Percentiles rank a stretch among this genome's conserved stretches.
These are phyloP conservation scores for Podila epicladia DNA, from an alignment of 192 early-diverging fungal genomes.

Conservation along the genomic window DNA sequence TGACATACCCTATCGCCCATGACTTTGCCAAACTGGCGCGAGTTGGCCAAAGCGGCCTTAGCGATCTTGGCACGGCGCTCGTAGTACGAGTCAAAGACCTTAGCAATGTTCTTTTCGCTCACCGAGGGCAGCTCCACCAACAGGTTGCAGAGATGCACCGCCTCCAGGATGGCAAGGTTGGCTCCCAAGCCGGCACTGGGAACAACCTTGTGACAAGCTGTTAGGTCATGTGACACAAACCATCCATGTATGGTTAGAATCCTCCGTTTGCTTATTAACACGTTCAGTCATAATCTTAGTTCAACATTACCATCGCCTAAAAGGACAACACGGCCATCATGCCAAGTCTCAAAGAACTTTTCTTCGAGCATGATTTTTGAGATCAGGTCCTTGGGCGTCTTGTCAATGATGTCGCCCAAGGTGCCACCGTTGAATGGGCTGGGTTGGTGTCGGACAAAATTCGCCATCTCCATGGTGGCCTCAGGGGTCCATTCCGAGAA, in stretches of 20 bases:
- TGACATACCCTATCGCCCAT: conserved; percentile 38
- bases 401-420: conserved; percentile 39
- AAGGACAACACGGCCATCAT: conserved; percentile 35
- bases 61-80: conserved; percentile 26
- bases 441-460: conserved; percentile 7
- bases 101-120: conserved; percentile 10
- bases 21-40: conserved; percentile 44
- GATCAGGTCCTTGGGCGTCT: conserved; percentile 24
- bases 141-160: conserved; percentile 38
- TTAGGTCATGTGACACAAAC: not conserved
- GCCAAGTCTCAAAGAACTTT: conserved; percentile 46
- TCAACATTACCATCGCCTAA: conserved; percentile 34
- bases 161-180: conserved; percentile 40
- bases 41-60: conserved; percentile 28
- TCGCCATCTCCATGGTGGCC: conserved; percentile 20
- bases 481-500: conserved; percentile 18
- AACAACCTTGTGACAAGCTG: conserved; percentile 50
- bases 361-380: conserved; percentile 49
- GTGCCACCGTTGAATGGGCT: conserved; percentile 6
- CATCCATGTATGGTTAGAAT: no score
- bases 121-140: conserved; percentile 28
- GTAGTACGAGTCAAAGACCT: conserved; percentile 29
- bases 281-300: not conserved
- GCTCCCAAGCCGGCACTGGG: conserved; percentile 48
- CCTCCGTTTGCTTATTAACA: not conserved